Conservation (phyloP, 768 basidiomycete species). For the Russula virescens region DNA sequence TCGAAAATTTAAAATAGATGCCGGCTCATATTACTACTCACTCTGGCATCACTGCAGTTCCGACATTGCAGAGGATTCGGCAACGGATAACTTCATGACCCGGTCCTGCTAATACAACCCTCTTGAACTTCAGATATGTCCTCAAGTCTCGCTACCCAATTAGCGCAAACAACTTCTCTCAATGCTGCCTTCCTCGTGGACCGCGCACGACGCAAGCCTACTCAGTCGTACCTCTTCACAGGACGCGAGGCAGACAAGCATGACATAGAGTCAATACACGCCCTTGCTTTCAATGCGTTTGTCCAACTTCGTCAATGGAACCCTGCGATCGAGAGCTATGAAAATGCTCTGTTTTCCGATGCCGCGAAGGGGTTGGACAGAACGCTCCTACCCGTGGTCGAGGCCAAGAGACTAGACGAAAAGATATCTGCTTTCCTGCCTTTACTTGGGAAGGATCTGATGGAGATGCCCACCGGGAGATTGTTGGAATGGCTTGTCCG, state of each 20-base stretch:
- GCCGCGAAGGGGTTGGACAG: constrained; percentile 69
- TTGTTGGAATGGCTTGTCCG: constrained; percentile 93
- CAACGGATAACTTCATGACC: constrained; percentile 1
- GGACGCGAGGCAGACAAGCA: constrained; percentile 76
- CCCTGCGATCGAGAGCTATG: constrained; percentile 51
- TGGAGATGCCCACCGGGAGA: constrained; percentile 75
- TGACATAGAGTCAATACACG: constrained; percentile 82
- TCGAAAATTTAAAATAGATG: background rate
- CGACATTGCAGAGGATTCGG: background rate
- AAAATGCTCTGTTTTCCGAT: constrained; percentile 75
- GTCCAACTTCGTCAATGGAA: constrained; percentile 62
- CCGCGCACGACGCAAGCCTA: constrained; percentile 52
- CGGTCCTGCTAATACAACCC: background rate
- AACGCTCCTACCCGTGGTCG: constrained; percentile 62
- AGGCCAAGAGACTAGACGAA: constrained; percentile 56
- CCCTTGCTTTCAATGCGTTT: constrained; percentile 74
- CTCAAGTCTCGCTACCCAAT: constrained; percentile 75
- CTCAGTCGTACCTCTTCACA: constrained; percentile 85
- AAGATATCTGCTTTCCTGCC: constrained; percentile 57
- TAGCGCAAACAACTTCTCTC: constrained; percentile 71
- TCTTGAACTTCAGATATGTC: constrained; percentile 35
- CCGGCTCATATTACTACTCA: background rate
- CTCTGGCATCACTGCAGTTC: too few relatives aligned
- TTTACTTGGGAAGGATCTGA: constrained; percentile 72
- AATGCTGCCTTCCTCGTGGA: constrained; percentile 70